Base-by-base conservation (phyloP, 306 rosid species). In the Casuarina cunninghamiana region DNA sequence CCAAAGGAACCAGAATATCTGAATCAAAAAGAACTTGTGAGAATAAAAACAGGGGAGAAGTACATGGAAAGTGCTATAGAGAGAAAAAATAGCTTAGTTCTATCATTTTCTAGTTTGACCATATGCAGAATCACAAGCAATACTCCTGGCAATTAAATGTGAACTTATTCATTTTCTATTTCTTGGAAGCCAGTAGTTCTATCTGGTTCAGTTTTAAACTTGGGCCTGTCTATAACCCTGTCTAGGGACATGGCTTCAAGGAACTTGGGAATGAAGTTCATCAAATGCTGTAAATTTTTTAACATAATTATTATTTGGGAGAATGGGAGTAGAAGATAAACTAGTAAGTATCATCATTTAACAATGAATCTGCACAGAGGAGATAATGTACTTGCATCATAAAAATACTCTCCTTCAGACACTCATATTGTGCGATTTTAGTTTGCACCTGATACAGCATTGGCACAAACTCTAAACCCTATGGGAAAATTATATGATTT, bases 1-100 rank as follows among this genome's bases (percentile, higher is more conserved):
- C 98, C 91, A 94, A 80, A 76, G 98, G 98, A 84, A 94, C 98
- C 74, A 94, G 84, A 79, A 94, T 92, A 85, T 94, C 98, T 94
- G 89, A 75, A 78, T 5, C 66, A 8, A 51, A 73, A 75, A 72
- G 45, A 63, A 76, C 15, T 53, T 26, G 57, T 6, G 55, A 77
- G 58, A 67, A 84, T 41, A 39, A 75, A 61, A 68, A 35, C 19
- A 69, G 3, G 16, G 58, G 67, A 16, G 26, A 74, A 51, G 35
- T 41, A 21, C 77, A 54, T 76, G 53, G 19, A 69, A 26, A 60
- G 26, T 38, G 45, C 21, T 53, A 39, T 61, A n/a, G 75, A 74
- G 17, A 73, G 75, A 42, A 57, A 62, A 19, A 26, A 15, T 3
- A 42, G 37, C 3, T n/a, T 42, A 17, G 45, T 26, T 26, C 32